Base-by-base conservation (phyloP, 495 filamentous ascomycete genomes). In the Xylaria grammica region DNA sequence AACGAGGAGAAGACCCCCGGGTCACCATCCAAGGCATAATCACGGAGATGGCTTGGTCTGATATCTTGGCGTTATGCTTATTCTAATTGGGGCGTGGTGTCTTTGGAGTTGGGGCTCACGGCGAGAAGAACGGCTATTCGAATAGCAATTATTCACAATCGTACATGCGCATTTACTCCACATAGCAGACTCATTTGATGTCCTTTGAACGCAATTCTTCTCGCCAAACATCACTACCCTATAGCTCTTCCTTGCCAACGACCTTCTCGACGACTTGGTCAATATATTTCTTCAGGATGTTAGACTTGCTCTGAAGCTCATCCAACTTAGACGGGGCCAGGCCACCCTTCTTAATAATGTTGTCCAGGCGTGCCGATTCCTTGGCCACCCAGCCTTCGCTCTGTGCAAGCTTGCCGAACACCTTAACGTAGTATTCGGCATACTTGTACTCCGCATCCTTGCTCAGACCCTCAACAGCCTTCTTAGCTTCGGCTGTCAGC, bases 351-450 rank as follows among this genome's bases (percentile, higher is more conserved):
- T 83, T 86, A 54, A 96, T 73, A 67, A 99, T 84, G 69, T 90
- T 88, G 68, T 91, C 81, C 67, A 99, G 78, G 52, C 95, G 86
- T 65, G 85, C 82, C 38, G 94, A 77, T 85, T 99, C 95, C 87
- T 97, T 98, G 68, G 85, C 80, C 26, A 87, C 91, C 72, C 94
- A 97, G 26, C 82, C 87, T 63, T 88, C 79, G 74, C 89, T 94
- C 78, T 89, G 80, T 73, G 77, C 78, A 44, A 96, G 75, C 87
- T 97, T 99, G 68, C 90, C 84, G 32, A 94, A 86, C 34, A 96
- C 96, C 72, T 91, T 91, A 74, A 95, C 79, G 74, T 99, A 99
- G 85, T 98, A 98, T 76, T 90, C 81, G n/a, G 91, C 91, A 75
- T 92, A 96, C 82, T 91, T 91, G 72, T 77, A 72, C 69, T 84